Percentiles rank a stretch among this genome's conserved stretches.
Conservation (phyloP, 2,329 filamentous ascomycete species). For the Trichophyton rubrum region DNA sequence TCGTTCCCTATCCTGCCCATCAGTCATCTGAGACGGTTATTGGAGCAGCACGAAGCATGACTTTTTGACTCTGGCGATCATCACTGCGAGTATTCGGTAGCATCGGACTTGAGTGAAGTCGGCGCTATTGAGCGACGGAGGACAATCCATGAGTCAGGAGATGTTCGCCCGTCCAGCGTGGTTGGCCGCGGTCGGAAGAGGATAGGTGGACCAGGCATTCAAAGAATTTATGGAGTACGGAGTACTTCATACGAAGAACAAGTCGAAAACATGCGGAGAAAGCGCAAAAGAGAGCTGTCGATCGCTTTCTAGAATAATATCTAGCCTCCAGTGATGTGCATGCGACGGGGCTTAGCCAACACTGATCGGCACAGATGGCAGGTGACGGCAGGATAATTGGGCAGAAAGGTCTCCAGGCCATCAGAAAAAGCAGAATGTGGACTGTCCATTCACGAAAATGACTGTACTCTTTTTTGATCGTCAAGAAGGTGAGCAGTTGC, state of each 20-base stretch:
- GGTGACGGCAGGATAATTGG: neutral
- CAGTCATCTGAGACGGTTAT: neutral
- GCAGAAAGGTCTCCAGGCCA: neutral
- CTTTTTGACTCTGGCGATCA: neutral
- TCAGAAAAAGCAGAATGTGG: neutral
- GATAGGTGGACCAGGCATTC: neutral
- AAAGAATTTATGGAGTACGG: too few species aligned
- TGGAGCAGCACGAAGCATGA: neutral
- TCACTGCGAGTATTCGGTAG: neutral
- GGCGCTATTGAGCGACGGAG: neutral
- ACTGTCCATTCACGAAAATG: neutral
- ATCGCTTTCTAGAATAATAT: conserved; percentile 1
- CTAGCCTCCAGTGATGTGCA: conserved; percentile 1
- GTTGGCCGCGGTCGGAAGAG: neutral
- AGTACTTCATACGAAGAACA: neutral
- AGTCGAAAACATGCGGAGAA: neutral
- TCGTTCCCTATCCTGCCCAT: neutral
- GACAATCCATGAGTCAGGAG: neutral
- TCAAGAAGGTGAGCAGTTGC: too few species aligned
- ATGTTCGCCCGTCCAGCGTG: neutral
- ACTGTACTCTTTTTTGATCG: neutral
- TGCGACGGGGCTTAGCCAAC: neutral
- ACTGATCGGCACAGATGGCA: neutral
- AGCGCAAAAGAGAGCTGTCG: neutral
- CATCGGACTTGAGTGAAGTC: too few species aligned